A percentile compares a stretch with the other conserved stretches of the same genome.
phyloP scores from a whole-genome alignment of 2,329 filamentous ascomycete genomes.

The Orbilia brochopaga region DNA sequence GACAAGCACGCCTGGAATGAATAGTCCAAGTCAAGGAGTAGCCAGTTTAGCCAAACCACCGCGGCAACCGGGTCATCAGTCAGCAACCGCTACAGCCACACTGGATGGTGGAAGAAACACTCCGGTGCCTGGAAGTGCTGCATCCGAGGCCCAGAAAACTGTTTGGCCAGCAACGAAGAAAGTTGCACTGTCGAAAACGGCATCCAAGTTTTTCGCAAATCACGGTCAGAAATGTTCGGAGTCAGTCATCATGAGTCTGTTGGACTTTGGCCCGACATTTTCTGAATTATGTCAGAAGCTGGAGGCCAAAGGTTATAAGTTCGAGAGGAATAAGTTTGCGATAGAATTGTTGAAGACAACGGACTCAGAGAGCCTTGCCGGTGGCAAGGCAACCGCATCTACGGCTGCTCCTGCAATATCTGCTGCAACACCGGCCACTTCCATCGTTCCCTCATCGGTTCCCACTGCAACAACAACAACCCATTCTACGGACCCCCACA shows the following conservation, averaged over 20 bases:
- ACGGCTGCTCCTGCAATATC: constrained; percentile 24
- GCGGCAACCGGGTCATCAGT: not conserved
- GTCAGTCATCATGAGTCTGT: constrained; percentile 14
- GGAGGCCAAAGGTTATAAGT: constrained; percentile 29
- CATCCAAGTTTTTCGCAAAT: constrained; percentile 17
- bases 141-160: constrained; percentile 31
- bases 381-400: not conserved
- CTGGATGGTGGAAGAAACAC: not conserved
- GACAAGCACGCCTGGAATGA: constrained; percentile 29
- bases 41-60: constrained; percentile 7
- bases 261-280: constrained; percentile 37
- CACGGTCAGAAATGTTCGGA: constrained; percentile 21
- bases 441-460: not conserved
- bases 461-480: too few species aligned
- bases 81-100: not conserved
- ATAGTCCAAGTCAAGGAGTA: constrained; percentile 50
- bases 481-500: not conserved
- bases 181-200: constrained; percentile 14
- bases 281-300: constrained; percentile 32
- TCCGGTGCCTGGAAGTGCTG: constrained; percentile 15
- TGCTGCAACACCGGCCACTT: constrained; percentile 9
- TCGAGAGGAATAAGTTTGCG: constrained; percentile 35
- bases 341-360: constrained; percentile 31
- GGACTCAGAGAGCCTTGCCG: not conserved
- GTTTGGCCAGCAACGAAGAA: constrained; percentile 37